Base-by-base conservation (phyloP, 2,329 filamentous ascomycete species). In the Colletotrichum sansevieriae region DNA sequence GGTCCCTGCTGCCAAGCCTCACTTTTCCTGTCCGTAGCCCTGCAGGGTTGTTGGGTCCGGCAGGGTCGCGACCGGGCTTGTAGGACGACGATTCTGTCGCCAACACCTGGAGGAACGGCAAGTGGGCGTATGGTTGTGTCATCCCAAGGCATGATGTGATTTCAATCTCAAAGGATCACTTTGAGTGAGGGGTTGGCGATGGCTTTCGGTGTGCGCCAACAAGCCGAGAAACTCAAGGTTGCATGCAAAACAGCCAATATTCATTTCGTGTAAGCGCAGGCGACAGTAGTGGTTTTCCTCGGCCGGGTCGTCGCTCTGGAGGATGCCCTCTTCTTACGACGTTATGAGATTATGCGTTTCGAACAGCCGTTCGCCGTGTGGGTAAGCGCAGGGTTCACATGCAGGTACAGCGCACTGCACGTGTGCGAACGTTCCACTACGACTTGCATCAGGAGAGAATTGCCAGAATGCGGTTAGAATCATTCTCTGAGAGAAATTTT, bases 201-300 rank as follows among this genome's bases (percentile, higher is more conserved):
- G 25, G 49, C 29, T 39, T 22, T 49, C 43, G 43, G 33, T 43
- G 54, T 43, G 44, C 44, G 57, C 44, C 15, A 49, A 44, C 43
- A 22, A 43, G 33, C 57, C 57, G 57, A 39, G 33, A 25, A n/a
- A 13, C n/a, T 37, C 4, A 25, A 54, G 46, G 37, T 44, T 43
- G 37, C 60, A 64, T 64, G 44, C 46, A 64, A 29, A n/a, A 43
- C 52, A 47, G 51, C 33, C 65, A 68, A 68, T 68, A 52, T n/a
- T 65, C 54, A 68, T 65, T 25, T 64, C 54, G 39, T 63, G 46
- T 44, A 29, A 57, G 52, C 57, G 65, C 9, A 39, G 35, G 12
- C 46, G 60, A 18, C 18, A 18, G 52, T 25, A 25, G 52, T 35
- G 12, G 25, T 52, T 52, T 25, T 35, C 55, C 20, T 33, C 37